Percentiles rank a stretch among this genome's conserved stretches.
phyloP scores from a whole-genome alignment of 352 stramenopile genomes.

The Blastocystis sp. region DNA sequence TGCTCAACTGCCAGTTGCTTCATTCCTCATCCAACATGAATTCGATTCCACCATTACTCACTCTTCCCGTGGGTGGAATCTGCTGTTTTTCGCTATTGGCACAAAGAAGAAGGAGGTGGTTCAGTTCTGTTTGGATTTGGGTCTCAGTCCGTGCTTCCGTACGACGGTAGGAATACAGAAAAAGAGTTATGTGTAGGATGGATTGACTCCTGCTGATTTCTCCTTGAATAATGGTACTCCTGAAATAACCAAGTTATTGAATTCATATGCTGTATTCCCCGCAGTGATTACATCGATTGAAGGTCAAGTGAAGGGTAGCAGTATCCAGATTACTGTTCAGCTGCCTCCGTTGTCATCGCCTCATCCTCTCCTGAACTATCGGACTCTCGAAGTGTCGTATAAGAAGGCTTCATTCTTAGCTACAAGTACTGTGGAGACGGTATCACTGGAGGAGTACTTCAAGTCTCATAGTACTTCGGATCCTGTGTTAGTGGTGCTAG shows the following conservation, averaged over 20 bases:
- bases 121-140: constrained; percentile 15
- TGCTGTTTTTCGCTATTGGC: not conserved
- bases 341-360: not conserved
- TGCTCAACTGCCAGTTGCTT: not conserved
- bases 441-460: not conserved
- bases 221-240: not conserved
- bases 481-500: not conserved
- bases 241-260: not conserved
- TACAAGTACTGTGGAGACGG: not conserved
- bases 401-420: not conserved
- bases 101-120: not conserved
- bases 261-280: not conserved
- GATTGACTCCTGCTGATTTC: not conserved
- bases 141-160: not conserved
- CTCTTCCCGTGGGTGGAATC: not conserved
- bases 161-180: not conserved
- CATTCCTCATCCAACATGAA: not conserved
- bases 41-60: not conserved
- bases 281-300: not conserved
- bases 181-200: not conserved
- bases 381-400: not conserved
- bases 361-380: not conserved
- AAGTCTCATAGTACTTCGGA: not conserved
- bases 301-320: not conserved
- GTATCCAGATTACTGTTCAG: not conserved